Evolutionary conservation across 1,139 yeast species (phyloP), one percentile per base, ranked within the genome.

Genomic region (Candida albicans): DNA sequence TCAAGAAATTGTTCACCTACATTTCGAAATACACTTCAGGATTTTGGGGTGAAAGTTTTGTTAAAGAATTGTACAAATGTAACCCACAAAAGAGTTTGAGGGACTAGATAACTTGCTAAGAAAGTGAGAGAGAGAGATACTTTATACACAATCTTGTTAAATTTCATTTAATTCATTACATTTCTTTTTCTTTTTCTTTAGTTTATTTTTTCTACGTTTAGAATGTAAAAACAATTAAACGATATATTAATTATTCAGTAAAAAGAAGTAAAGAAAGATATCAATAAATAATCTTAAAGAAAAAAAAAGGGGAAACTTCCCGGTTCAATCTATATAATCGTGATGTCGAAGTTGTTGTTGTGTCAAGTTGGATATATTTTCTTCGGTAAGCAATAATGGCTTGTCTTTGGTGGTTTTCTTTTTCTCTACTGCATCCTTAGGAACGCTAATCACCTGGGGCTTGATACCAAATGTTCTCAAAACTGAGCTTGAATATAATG

Each of bases 21-120:
- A 89, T 93, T 52, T 81, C 88, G 41, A 93, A 95, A 67, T 93
- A 90, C 62, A 93, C 99, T 9, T 87, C 96, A 22, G 90, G 88
- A 4, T 93, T 81, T 63, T 93, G 99, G 99, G 99, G 99, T 42
- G 96, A 90, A 62, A 86, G 85, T 56, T 93, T 93, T 65, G 99
- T 93, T 37, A 84, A 85, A 54, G 99, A 95, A 64, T 70, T 93
- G 47, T 75, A 72, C 53, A 82, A 77, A 55, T 69, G 68, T 45
- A 45, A 39, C 38, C 38, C 42, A 22, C 42, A 43, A 14, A 45
- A 44, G 37, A 40, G 40, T 22, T 31, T 22, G 18, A 30, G 34
- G 11, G 15, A 30, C 34, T 31, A 31, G 22, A 18, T 18, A 18
- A 18, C 5, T 18, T 18, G 22, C 22, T 18, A 18, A 18, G 22